These are phyloP conservation scores for Pleomassaria siparia DNA, from an alignment of 2,329 filamentous ascomycete species.

Conservation along the genomic window DNA sequence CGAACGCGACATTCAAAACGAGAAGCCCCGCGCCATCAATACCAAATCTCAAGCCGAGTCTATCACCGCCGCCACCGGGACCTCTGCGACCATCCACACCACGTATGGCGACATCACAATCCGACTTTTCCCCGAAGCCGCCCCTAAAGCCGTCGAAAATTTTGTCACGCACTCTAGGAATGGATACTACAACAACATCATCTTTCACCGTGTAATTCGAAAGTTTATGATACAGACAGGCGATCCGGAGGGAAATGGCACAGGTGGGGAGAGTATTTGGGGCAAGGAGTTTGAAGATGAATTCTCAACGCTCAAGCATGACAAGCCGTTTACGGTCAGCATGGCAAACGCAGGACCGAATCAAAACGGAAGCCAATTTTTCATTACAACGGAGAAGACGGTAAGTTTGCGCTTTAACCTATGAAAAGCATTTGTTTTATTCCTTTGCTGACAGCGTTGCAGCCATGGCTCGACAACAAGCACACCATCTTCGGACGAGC, in stretches of 20 bases:
- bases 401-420: constrained; percentile 57
- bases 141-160: constrained; percentile 94
- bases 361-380: constrained; percentile 96
- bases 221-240: constrained; percentile 98
- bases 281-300: constrained; percentile 91
- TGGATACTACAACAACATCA: constrained; percentile 95
- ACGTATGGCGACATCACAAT: constrained; percentile 92
- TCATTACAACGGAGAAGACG: constrained; percentile 96
- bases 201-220: constrained; percentile 94
- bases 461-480: constrained; percentile 92
- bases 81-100: constrained; percentile 83
- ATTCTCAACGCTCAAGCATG: constrained; percentile 86
- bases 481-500: constrained; percentile 95
- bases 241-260: constrained; percentile 85
- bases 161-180: constrained; percentile 88
- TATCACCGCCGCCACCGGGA: constrained; percentile 72
- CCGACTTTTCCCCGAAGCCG: constrained; percentile 87
- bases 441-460: constrained; percentile 3
- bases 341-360: constrained; percentile 98
- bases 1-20: constrained; percentile 89
- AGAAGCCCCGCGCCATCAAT: constrained; percentile 73
- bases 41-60: constrained; percentile 49
- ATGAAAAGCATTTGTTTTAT: not conserved
- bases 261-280: constrained; percentile 90
- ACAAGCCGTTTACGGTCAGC: constrained; percentile 93